A percentile compares a stretch with the other conserved stretches of the same genome.
Conservation (phyloP, 1,284 basidiomycete species). For the Inonotus obliquus region DNA sequence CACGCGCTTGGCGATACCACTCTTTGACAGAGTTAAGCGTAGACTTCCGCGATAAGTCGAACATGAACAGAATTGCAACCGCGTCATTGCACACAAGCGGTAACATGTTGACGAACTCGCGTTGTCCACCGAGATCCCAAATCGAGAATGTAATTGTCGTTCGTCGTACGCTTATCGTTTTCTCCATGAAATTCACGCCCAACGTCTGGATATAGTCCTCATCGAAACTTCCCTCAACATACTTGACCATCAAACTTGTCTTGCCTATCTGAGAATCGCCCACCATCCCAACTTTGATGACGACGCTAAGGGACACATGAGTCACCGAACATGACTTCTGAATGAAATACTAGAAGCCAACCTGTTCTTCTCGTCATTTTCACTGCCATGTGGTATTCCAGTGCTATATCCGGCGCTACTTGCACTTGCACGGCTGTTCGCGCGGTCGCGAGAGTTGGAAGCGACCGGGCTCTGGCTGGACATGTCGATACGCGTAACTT, state of each 20-base stretch:
- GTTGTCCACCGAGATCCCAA: conserved; percentile 97
- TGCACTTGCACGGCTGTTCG: conserved; percentile 15
- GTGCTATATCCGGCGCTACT: conserved; percentile 15
- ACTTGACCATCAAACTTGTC: conserved; percentile 98
- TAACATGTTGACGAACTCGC: conserved; percentile 99
- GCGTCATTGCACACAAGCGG: conserved; percentile 98
- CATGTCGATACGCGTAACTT: conserved; percentile 12
- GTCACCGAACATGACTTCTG: background rate
- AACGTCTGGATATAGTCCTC: conserved; percentile 99
- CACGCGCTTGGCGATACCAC: conserved; percentile 97
- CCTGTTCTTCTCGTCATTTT: conserved; percentile 19
- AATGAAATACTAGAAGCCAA: conserved; percentile 1
- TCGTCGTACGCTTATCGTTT: conserved; percentile 94
- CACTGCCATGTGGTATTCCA: background rate
- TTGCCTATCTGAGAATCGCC: conserved; percentile 99
- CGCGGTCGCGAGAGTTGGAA: conserved; percentile 16
- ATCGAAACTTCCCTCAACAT: conserved; percentile 95
- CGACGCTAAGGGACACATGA: conserved; percentile 55
- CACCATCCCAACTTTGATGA: conserved; percentile 98
- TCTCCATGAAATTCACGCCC: conserved; percentile 99
- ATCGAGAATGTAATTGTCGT: conserved; percentile 99
- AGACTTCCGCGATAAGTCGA: conserved; percentile 94
- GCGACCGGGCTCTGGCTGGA: conserved; percentile 17
- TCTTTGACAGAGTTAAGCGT: conserved; percentile 98
- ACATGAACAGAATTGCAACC: conserved; percentile 99